These are phyloP conservation scores for Sechiopsis laciniata DNA, from an alignment of 306 rosid species.

Conservation along the genomic window DNA sequence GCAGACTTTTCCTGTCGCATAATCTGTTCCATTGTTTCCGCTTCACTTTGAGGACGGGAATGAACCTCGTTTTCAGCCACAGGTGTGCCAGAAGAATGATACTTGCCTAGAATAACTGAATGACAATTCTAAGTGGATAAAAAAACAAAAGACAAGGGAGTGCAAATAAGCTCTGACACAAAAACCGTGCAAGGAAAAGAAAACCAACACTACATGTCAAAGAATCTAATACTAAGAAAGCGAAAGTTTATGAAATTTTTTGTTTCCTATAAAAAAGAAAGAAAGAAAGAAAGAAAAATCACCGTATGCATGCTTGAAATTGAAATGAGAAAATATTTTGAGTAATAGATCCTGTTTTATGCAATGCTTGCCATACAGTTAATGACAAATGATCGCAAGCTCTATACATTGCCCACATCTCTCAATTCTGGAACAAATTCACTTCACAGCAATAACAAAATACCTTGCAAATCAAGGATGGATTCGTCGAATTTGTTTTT, in stretches of 20 bases:
- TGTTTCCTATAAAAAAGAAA: too few species aligned
- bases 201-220: not conserved
- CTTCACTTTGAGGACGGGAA: constrained; percentile 32
- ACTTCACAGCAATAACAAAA: not conserved
- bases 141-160: constrained; percentile 8
- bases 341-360: not conserved
- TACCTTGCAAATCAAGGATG: constrained; percentile 78
- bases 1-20: constrained; percentile 61
- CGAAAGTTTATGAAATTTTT: too few species aligned
- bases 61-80: constrained; percentile 32
- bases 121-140: constrained; percentile 22
- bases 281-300: too few species aligned
- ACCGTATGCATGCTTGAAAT: not conserved
- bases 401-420: too few species aligned
- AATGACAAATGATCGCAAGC: too few species aligned
- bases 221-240: not conserved
- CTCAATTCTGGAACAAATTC: not conserved
- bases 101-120: constrained; percentile 45
- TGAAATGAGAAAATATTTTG: not conserved
- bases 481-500: constrained; percentile 57
- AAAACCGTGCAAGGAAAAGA: not conserved
- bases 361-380: not conserved
- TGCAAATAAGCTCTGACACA: not conserved
- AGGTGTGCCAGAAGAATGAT: constrained; percentile 38
- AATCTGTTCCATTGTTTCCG: constrained; percentile 54